Percentiles rank a stretch among this genome's conserved stretches.
phyloP scores from a whole-genome alignment of 176 grass and related monocot genomes.

The Oryza australiensis region DNA sequence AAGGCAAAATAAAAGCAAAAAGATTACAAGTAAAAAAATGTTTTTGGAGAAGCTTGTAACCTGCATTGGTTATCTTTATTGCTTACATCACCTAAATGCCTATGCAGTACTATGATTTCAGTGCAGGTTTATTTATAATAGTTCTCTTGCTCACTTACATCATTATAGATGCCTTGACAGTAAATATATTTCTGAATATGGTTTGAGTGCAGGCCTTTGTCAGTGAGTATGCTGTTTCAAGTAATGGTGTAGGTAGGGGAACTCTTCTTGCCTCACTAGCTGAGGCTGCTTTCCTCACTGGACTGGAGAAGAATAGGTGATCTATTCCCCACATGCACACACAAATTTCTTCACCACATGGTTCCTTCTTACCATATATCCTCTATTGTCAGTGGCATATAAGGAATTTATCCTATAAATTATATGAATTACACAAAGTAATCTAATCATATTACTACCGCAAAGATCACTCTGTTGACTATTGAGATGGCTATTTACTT shows the following conservation, averaged over 20 bases:
- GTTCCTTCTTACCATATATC: neutral
- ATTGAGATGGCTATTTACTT: neutral
- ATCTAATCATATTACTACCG: too few relatives aligned
- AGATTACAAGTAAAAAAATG: too few relatives aligned
- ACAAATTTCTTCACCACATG: neutral
- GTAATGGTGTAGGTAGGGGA: conserved; percentile 65
- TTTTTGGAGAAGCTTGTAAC: too few relatives aligned
- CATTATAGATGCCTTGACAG: neutral
- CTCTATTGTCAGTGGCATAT: too few relatives aligned
- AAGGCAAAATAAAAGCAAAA: too few relatives aligned
- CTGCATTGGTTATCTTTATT: too few relatives aligned
- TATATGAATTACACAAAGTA: too few relatives aligned
- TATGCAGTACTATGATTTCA: too few relatives aligned
- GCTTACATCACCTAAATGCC: too few relatives aligned
- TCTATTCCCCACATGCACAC: neutral
- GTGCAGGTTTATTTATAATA: too few relatives aligned
- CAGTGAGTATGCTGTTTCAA: conserved; percentile 87
- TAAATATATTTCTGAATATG: conserved; percentile 1
- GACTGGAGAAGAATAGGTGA: conserved; percentile 87
- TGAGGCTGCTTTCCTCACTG: conserved; percentile 93
- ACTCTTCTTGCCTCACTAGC: conserved; percentile 84
- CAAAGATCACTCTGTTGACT: too few relatives aligned
- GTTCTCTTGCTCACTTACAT: neutral
- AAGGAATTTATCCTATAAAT: too few relatives aligned
- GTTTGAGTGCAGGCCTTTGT: conserved; percentile 71